Conservation (phyloP, 1,139 yeast species). For the Insectozyma bohioensis region DNA sequence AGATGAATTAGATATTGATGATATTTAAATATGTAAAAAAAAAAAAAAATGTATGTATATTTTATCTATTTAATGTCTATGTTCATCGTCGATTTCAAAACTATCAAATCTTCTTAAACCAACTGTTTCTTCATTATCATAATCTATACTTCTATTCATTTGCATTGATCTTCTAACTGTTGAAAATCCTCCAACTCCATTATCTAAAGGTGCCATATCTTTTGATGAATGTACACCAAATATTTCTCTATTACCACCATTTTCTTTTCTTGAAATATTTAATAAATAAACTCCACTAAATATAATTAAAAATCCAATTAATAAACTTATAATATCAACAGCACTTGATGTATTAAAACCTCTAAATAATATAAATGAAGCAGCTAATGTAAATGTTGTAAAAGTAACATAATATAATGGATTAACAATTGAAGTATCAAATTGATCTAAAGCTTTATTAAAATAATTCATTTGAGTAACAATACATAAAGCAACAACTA, state of each 20-base stretch:
- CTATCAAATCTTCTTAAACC: conserved; percentile 65
- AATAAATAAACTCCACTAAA: conserved; percentile 85
- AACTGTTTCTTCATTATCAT: conserved; percentile 50
- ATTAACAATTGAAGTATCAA: conserved; percentile 89
- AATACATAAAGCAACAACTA: conserved; percentile 79
- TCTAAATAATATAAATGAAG: conserved; percentile 81
- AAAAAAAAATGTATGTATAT: conserved; percentile 1
- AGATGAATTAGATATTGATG: conserved; percentile 78
- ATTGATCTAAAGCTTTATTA: conserved; percentile 90
- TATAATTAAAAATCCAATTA: conserved; percentile 84
- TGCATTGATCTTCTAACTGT: conserved; percentile 67
- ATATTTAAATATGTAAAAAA: conserved; percentile 46
- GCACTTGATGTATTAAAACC: conserved; percentile 86
- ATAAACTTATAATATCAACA: conserved; percentile 78
- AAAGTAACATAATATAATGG: conserved; percentile 90
- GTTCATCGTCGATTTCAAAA: conserved; percentile 52
- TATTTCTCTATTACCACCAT: conserved; percentile 58
- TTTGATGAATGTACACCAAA: conserved; percentile 58
- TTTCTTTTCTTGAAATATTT: conserved; percentile 72
- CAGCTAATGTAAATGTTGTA: conserved; percentile 83
- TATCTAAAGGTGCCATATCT: conserved; percentile 72
- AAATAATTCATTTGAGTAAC: conserved; percentile 91
- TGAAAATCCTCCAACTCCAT: conserved; percentile 75
- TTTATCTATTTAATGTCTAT: conserved; percentile 9
- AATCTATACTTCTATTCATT: conserved; percentile 49